Percentiles rank a stretch among this genome's conserved stretches.
These are phyloP conservation scores for Phaeomoniella chlamydospora DNA, from an alignment of 2,329 filamentous ascomycete species.

Conservation along the genomic window DNA sequence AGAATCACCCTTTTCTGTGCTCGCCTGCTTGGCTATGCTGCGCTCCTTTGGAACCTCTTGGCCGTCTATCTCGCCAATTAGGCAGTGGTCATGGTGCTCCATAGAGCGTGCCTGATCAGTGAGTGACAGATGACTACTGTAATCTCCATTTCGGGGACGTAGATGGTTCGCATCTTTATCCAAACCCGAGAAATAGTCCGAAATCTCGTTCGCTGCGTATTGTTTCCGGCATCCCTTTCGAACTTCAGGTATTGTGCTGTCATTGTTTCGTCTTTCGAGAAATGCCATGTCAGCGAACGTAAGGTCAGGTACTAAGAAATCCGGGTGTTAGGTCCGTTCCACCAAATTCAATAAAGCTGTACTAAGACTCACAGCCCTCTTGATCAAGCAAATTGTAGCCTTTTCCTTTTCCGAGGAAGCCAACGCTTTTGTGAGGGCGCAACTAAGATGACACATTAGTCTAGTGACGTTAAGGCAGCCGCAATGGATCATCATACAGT, in stretches of 20 bases:
- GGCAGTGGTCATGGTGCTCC: too few species aligned
- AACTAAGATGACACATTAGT: not conserved
- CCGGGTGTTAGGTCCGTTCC: not conserved
- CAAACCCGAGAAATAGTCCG: constrained; percentile 1
- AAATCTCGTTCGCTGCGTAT: not conserved
- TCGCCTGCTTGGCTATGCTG: too few species aligned
- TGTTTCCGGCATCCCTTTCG: not conserved
- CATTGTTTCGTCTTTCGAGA: constrained; percentile 6
- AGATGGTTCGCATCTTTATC: not conserved
- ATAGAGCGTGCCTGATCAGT: too few species aligned
- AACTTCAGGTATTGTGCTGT: not conserved
- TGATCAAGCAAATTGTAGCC: constrained; percentile 4
- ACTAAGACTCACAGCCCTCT: constrained; percentile 2
- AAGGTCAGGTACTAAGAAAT: constrained; percentile 9
- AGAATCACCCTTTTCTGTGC: too few species aligned
- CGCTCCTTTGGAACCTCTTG: too few species aligned
- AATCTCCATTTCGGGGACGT: too few species aligned
- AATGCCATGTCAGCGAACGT: constrained; percentile 12
- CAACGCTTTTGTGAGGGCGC: constrained; percentile 6
- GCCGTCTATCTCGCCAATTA: too few species aligned
- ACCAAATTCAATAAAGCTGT: not conserved
- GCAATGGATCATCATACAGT: constrained; percentile 3
- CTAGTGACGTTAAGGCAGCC: not conserved
- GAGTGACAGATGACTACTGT: too few species aligned
- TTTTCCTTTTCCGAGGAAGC: constrained; percentile 9